Evolutionary conservation across 345 rosid species (phyloP).

Genomic region (Populus deltoides): DNA sequence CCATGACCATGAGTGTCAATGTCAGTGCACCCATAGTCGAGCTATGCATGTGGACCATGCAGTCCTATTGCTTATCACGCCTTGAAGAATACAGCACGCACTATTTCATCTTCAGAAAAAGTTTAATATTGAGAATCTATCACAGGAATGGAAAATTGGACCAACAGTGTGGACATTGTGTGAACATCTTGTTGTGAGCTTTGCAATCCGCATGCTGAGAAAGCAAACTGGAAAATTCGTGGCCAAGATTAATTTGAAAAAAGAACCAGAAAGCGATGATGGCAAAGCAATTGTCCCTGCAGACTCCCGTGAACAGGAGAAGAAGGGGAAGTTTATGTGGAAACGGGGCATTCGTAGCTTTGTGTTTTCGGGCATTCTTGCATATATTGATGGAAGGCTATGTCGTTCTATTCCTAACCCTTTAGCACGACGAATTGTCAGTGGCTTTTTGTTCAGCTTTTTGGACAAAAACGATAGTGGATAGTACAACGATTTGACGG

Average conservation of each 20-base stretch:
- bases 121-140: background rate
- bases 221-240: slow-evolving; percentile 51
- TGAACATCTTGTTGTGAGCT: slow-evolving; percentile 90
- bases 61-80: too few relatives aligned
- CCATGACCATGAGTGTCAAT: background rate
- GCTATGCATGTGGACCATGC: too few relatives aligned
- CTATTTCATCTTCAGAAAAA: background rate
- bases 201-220: slow-evolving; percentile 66
- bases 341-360: slow-evolving; percentile 71
- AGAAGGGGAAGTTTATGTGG: slow-evolving; percentile 53
- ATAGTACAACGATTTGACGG: background rate
- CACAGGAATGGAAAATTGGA: slow-evolving; percentile 88
- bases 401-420: slow-evolving; percentile 86
- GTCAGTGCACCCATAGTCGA: background rate
- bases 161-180: slow-evolving; percentile 73
- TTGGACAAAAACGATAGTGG: slow-evolving; percentile 49
- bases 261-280: slow-evolving; percentile 25
- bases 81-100: too few relatives aligned
- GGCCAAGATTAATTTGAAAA: slow-evolving; percentile 36
- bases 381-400: slow-evolving; percentile 84
- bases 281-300: slow-evolving; percentile 34
- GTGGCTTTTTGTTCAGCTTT: slow-evolving; percentile 78
- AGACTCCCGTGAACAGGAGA: slow-evolving; percentile 22
- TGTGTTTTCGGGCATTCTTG: slow-evolving; percentile 66
- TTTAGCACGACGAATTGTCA: slow-evolving; percentile 83